Evolutionary conservation across 805 yeast genomes (phyloP), one percentile per base, ranked within the genome.

Genomic region (Wickerhamomyces kurtzmanii): DNA sequence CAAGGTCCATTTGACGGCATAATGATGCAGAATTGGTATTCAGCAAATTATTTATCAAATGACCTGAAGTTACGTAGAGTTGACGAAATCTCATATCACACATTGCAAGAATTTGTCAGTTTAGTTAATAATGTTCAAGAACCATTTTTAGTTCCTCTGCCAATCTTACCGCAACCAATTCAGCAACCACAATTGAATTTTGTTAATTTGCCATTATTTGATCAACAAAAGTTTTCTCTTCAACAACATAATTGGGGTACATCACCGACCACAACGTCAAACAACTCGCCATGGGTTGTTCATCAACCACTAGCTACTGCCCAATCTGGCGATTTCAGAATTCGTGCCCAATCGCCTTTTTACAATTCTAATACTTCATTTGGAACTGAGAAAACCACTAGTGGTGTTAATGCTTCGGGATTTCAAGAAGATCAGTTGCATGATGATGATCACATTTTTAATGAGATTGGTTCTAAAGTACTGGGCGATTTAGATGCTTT

Each of bases 1-100:
- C 94, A 83, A 47, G 95, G 95, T 14, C 94, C 95, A 4, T 84
- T 84, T 52, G 60, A 62, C 26, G 85, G 87, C 3, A 49, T 53
- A 15, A 54, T 67, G 53, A 84, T 84, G 95, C 87, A 81, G 38
- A 71, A 60, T 28, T 84, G 95, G 95, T 71, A 67, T 32, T 45
- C 66, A 7, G 66, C 65, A 23, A 71, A 74, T 3, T 81, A 77
- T 53, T 59, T 83, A 39, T 57, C 57, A 22, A 60, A 58, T 8
- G 71, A 65, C 32, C 57, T 84, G 36, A 54, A 55, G 22, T 56
- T 85, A 31, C 65, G 79, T 31, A 66, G 89, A 18, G 67, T 60
- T 13, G 78, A 67, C 25, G 84, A 76, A 33, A 26, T 47, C 1
- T 45, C 39, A 10, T 81, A 56, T 47, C 57, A 55, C 20, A 52